A percentile compares a stretch with the other conserved stretches of the same genome.
Conservation (phyloP, 495 filamentous ascomycete species). For the Tuber aestivum region DNA sequence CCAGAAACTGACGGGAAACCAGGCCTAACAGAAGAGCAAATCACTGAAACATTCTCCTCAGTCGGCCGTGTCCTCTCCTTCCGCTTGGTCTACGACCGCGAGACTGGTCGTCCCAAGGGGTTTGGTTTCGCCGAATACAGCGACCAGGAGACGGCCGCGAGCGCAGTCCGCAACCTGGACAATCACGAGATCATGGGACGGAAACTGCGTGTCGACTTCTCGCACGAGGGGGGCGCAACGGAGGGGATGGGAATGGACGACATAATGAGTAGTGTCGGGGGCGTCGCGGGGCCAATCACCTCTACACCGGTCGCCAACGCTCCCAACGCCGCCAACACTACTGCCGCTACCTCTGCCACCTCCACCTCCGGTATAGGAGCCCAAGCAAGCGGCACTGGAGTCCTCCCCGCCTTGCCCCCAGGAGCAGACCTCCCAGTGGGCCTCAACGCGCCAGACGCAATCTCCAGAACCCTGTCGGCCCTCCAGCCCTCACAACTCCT, state of each 20-base stretch:
- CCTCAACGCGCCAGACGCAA: conserved; percentile 79
- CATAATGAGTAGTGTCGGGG: background rate
- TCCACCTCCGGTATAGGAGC: background rate
- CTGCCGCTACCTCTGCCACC: background rate
- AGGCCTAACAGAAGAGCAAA: conserved; percentile 93
- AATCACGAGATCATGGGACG: conserved; percentile 93
- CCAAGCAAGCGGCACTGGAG: background rate
- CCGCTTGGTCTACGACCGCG: conserved; percentile 88
- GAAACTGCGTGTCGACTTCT: conserved; percentile 90
- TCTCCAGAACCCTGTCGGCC: conserved; percentile 78
- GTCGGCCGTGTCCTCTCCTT: conserved; percentile 89
- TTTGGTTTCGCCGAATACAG: conserved; percentile 94
- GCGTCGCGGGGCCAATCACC: conserved; percentile 37
- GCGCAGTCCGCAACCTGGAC: conserved; percentile 91
- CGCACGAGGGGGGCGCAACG: conserved; percentile 65
- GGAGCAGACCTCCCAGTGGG: conserved; percentile 76
- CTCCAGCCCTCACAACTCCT: conserved; percentile 84
- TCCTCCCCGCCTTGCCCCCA: conserved; percentile 71
- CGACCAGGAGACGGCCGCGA: conserved; percentile 84
- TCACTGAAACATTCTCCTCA: conserved; percentile 79
- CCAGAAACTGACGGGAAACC: conserved; percentile 16
- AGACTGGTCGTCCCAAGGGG: conserved; percentile 90
- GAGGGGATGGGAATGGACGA: conserved; percentile 44
- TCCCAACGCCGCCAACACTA: conserved; percentile 18
- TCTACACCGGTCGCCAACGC: conserved; percentile 36